Evolutionary conservation across 179 eudicot species (phyloP), one percentile per base, ranked within the genome.

Genomic region (Dionaea muscipula): DNA sequence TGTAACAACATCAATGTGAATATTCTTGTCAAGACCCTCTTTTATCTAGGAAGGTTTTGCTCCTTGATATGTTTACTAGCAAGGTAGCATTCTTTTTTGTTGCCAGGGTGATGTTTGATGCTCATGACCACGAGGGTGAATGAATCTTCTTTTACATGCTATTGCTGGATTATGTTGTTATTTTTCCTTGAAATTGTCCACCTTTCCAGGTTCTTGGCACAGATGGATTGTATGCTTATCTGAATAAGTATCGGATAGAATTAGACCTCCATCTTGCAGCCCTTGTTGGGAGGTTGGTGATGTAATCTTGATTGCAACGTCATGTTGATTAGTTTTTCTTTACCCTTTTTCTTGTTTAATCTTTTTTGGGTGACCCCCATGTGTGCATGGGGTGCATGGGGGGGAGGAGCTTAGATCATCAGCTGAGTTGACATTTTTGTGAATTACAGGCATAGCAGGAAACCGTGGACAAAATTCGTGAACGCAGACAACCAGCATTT

Each of bases 401-500:
- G 37, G 12, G 37, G 10, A 13, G 37, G 7, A 13, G 37, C 37
- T 33, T 16, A 39, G 18, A 14, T 16, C 51, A 22, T 47, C 26
- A 20, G 26, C 15, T 13, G 22, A 24, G 5, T 2, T 47, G 51
- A 26, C 7, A 36, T 27, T 28, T 18, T 38, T 53, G 20, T 22
- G 46, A 70, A 13, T 24, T 76, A 39, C 59, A 90, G 97, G 76
- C 95, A 90, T 55, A 76, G 78, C 66, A 75, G 84, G 60, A 86
- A 90, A 67, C 95, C 87, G 12, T 86, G 87, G 94, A 58, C 81
- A 26, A 86, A 81, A 65, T 90, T 84, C 62, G 77, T 90, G 3
- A 90, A 80, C 56, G 60, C 81, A 4, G 97, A 90, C 59, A 86
- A 86, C 71, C 97, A 86, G 49, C 97, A 81, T 73, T 53, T 86